Base-by-base conservation (phyloP, 78 protist species). In the Emiliania huxleyi region DNA sequence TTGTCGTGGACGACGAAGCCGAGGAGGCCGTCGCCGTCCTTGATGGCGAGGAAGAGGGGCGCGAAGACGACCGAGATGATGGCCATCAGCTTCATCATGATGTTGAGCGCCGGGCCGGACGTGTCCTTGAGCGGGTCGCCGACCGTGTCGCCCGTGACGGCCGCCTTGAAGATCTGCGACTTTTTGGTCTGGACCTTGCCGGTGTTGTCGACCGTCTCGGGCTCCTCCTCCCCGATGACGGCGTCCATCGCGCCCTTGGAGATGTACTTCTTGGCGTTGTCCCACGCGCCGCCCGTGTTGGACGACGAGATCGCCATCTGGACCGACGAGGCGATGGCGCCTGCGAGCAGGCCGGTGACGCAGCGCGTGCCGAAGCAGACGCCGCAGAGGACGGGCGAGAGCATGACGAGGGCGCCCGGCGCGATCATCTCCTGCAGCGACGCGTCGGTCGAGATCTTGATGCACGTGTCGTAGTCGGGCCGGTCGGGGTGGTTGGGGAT, bases 41-140 rank as follows among this genome's bases (percentile, higher is more conserved):
- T 92, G 90, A 56, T 92, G 56, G 90, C n/a, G 46, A 87, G 35
- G 93, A 94, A 91, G 48, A 71, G 49, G 45, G 71, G 69, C 21
- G 95, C 95, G 49, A 94, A 94, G 48, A 91, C 95, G 37, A 94
- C 52, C n/a, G 95, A 88, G 52, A 93, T 88, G 90, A 90, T 93
- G 43, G 96, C 96, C 96, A 94, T 94, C 42, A 96, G 94, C 94
- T 96, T 96, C 94, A 95, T 85, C 92, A 96, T 81, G 83, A 96
- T 94, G 94, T 96, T 94, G 91, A 95, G 84, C 35, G 96, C 92
- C 19, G 97, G 97, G 52, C 97, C 97, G 4, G 96, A 94, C 38
- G 96, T 95, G 85, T 96, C 97, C 93, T 96, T 96, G 89, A 95
- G 71, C 26, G 97, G 97, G 91, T 96, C 97, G 38, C 97, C 97